Base-by-base conservation (phyloP, 2,329 filamentous ascomycete genomes). In the Sarocladiaceae sp. region DNA sequence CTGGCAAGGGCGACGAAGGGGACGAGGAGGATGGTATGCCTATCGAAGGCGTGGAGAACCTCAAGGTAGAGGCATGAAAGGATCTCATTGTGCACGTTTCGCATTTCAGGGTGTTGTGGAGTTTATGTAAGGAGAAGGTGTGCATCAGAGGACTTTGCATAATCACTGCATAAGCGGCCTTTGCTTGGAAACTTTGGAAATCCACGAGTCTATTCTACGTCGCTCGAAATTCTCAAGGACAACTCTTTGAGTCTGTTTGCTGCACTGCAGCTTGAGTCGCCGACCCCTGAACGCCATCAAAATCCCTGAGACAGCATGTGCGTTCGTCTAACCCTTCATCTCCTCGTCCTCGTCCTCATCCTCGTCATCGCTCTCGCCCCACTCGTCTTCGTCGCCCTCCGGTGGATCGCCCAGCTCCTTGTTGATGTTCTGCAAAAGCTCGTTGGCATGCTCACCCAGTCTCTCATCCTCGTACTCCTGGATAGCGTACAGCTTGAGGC, bases 381-480 rank as follows among this genome's bases (percentile, higher is more conserved):
- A 73, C 16, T 71, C 76, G 23, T 79, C 76, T 27, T 71, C 75
- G 16, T 76, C 74, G 15, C 72, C 70, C 23, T 73, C 71, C 15
- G 69, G 65, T 11, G 74, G 70, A 52, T 78, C 77, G 3, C 82
- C 83, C 3, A 90, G 67, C 55, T 80, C 80, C 47, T 75, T 70
- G 52, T 76, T 78, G 47, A 89, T 77, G 45, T 68, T 71, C 32
- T 70, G 68, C 33, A 88, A 66, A 34, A 94, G 70, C 67, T 93
- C 86, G 47, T 74, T 68, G 0, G 85, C 82, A 59, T 94, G 88
- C 48, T 85, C 80, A 43, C 81, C 80, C 20, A 94, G 68, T 51
- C 84, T 72, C 48, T 88, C 84, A 53, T 94, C 88, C 60, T 94
- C 90, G 60, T 96, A 97, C 43, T 91, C 82, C 54, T 93, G 76